These are phyloP conservation scores for Croton laevigatus DNA, from an alignment of 441 rosid genomes.

Conservation along the genomic window DNA sequence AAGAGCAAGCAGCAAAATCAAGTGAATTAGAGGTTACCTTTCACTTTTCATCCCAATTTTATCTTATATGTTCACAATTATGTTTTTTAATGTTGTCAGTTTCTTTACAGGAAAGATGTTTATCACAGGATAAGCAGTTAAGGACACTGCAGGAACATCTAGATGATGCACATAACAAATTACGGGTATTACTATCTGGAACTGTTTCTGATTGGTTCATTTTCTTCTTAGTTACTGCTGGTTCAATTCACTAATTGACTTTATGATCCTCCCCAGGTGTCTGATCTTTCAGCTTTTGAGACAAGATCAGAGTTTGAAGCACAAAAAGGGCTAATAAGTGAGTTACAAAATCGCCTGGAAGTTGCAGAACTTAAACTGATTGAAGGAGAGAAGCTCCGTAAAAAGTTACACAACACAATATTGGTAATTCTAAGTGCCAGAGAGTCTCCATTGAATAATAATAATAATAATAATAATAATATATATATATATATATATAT, in stretches of 20 bases:
- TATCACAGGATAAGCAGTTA: slow-evolving; percentile 72
- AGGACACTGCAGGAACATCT: slow-evolving; percentile 57
- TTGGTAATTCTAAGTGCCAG: slow-evolving; percentile 44
- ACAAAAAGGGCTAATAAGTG: slow-evolving; percentile 41
- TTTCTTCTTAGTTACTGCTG: not conserved
- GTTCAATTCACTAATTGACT: slow-evolving; percentile 9
- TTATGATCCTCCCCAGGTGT: slow-evolving; percentile 43
- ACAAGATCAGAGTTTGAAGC: slow-evolving; percentile 61
- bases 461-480: too few species aligned
- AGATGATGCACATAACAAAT: slow-evolving; percentile 64
- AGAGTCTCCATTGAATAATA: not conserved
- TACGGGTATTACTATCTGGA: slow-evolving; percentile 47
- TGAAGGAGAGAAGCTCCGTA: slow-evolving; percentile 84
- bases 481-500: too few species aligned
- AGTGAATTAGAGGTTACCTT: slow-evolving; percentile 77
- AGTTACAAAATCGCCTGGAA: slow-evolving; percentile 62
- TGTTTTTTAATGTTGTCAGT: slow-evolving; percentile 17
- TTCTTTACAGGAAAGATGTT: slow-evolving; percentile 63
- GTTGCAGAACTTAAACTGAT: slow-evolving; percentile 61
- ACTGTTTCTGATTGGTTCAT: not conserved
- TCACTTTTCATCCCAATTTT: not conserved
- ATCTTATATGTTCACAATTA: slow-evolving; percentile 1
- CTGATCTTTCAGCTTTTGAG: slow-evolving; percentile 59
- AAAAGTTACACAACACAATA: slow-evolving; percentile 89
- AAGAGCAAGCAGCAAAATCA: slow-evolving; percentile 61